Evolutionary conservation across 2,329 filamentous ascomycete species (phyloP), one percentile per base, ranked within the genome.

Genomic region (Arthroderma sp.): DNA sequence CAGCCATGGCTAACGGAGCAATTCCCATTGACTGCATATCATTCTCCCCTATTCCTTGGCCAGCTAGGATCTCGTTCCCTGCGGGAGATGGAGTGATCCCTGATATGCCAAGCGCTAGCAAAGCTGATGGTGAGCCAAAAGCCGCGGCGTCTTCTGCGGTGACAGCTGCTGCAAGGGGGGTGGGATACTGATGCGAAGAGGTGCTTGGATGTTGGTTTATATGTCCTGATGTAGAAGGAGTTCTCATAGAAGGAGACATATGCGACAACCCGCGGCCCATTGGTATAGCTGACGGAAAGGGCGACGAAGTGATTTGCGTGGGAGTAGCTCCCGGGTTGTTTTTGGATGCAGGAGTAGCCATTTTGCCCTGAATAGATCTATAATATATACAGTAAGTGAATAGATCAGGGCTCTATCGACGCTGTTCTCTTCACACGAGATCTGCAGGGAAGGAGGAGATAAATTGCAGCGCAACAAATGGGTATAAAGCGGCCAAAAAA

Each of bases 271-370:
- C 59, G 27, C 58, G 58, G 36, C 60, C 55, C 55, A 67, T 62
- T 44, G 64, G 58, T 28, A 58, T 60, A 40, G 60, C 62, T 29
- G 64, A 58, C 6, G 64, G 65, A 44, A 61, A 64, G 40, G 66
- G 66, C 22, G 66, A 68, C 30, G 66, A 64, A 30, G 64, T 67
- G 36, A 66, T 53, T 48, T 66, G 60, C 15, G 59, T 68, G 27
- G 66, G 66, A 44, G 66, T 69, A 31, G 64, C 58, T 43, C 57
- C 64, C 28, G 63, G 62, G 37, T 64, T 62, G 29, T 51, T 55
- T 47, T 66, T 69, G 28, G 65, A 62, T 29, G 65, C 66, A 8
- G 66, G 66, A 28, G 66, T 69, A 30, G 66, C 64, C 66, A 69
- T 69, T 45, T 9, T 54, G 32, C 32, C 8, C 32, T 34, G 32